A percentile compares a stretch with the other conserved stretches of the same genome.
Conservation (phyloP, 331 rosid genomes). For the Spiraea crenata region DNA sequence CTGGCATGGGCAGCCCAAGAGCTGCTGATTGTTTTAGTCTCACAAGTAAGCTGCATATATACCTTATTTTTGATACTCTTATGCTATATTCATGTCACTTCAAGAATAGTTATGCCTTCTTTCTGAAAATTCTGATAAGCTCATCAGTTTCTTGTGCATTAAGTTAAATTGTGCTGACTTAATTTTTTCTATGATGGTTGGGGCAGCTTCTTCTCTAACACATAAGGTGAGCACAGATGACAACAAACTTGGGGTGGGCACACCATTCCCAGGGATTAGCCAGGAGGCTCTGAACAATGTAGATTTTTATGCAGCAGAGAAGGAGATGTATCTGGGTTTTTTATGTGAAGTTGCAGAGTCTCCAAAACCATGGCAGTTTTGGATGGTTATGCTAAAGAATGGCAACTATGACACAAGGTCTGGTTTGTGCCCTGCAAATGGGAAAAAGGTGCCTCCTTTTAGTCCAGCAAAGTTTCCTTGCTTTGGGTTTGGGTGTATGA, state of each 20-base stretch:
- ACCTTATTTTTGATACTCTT: too few relatives aligned
- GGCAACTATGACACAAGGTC: slow-evolving; percentile 69
- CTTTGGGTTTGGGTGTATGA: slow-evolving; percentile 78
- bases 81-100: too few relatives aligned
- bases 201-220: slow-evolving; percentile 34
- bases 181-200: slow-evolving; percentile 15
- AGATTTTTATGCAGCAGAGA: slow-evolving; percentile 62
- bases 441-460: slow-evolving; percentile 55
- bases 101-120: too few relatives aligned
- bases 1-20: slow-evolving; percentile 77
- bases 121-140: too few relatives aligned
- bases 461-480: slow-evolving; percentile 62
- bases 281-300: slow-evolving; percentile 29
- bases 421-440: slow-evolving; percentile 63
- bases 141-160: background rate
- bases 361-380: slow-evolving; percentile 78
- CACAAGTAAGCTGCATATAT: slow-evolving; percentile 33
- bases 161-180: background rate
- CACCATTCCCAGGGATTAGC: slow-evolving; percentile 39
- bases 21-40: slow-evolving; percentile 82
- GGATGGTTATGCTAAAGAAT: slow-evolving; percentile 91
- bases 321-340: slow-evolving; percentile 64
- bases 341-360: slow-evolving; percentile 58
- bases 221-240: slow-evolving; percentile 50
- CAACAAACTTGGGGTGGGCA: slow-evolving; percentile 66